Evolutionary conservation across 192 early-diverging fungal species (phyloP).

Genomic region (Obelidium mucronatum): DNA sequence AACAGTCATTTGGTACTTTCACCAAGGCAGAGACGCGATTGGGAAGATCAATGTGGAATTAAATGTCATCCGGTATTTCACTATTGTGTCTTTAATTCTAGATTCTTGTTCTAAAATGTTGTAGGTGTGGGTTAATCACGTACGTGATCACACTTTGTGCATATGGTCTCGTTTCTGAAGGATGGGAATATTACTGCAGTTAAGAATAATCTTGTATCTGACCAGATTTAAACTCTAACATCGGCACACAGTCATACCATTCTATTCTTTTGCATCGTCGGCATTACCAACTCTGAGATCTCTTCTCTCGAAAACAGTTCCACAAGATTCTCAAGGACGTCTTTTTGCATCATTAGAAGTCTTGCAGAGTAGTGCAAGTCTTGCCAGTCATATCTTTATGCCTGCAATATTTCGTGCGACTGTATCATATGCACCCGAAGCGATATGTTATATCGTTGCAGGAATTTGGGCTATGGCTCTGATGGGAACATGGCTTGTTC

Average conservation of each 20-base stretch:
- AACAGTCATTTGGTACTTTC: constrained; percentile 4
- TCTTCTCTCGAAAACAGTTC: constrained; percentile 45
- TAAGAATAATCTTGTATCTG: neutral
- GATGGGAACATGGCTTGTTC: neutral
- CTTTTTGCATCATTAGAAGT: constrained; percentile 31
- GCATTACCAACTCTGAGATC: constrained; percentile 47
- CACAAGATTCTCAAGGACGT: constrained; percentile 44
- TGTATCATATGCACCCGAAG: constrained; percentile 1
- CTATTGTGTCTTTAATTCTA: no score
- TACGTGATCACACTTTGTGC: constrained; percentile 27
- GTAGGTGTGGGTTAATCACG: constrained; percentile 33
- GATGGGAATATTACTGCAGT: constrained; percentile 45
- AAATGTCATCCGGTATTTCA: constrained; percentile 16
- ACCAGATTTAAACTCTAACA: neutral
- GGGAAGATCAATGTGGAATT: constrained; percentile 23
- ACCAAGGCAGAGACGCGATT: neutral
- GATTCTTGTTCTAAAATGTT: no score
- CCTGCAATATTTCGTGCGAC: constrained; percentile 22
- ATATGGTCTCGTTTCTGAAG: constrained; percentile 34
- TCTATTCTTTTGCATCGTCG: constrained; percentile 44
- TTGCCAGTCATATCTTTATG: constrained; percentile 12
- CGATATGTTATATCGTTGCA: constrained; percentile 30
- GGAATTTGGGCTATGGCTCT: constrained; percentile 32
- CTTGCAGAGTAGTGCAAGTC: constrained; percentile 20
- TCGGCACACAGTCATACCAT: constrained; percentile 34